Conservation (phyloP, 768 basidiomycete genomes). For the Leccinum barrowsii region DNA sequence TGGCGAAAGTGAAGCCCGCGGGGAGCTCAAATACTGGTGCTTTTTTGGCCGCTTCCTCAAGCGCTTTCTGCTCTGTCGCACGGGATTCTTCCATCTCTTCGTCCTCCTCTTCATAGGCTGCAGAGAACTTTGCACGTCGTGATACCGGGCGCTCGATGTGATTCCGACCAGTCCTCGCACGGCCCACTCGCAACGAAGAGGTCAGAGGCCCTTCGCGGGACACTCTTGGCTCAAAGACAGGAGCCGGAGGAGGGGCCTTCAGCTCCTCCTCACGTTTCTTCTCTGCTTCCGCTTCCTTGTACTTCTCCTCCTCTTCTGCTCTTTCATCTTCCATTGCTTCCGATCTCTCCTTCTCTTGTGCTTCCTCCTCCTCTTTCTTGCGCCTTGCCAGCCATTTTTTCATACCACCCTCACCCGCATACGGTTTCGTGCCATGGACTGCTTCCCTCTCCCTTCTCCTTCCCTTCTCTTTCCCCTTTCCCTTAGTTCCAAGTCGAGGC, state of each 20-base stretch:
- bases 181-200: slow-evolving; percentile 67
- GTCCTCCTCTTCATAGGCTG: slow-evolving; percentile 51
- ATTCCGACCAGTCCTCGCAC: slow-evolving; percentile 51
- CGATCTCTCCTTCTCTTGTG: slow-evolving; percentile 32
- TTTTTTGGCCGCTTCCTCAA: slow-evolving; percentile 55
- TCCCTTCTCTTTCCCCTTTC: slow-evolving; percentile 33
- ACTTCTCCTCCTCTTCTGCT: slow-evolving; percentile 26
- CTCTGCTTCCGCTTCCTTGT: slow-evolving; percentile 18
- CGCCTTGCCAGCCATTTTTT: slow-evolving; percentile 69
- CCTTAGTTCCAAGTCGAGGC: slow-evolving; percentile 44
- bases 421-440: slow-evolving; percentile 65
- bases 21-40: slow-evolving; percentile 59
- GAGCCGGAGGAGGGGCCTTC: slow-evolving; percentile 12
- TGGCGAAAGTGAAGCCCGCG: slow-evolving; percentile 63
- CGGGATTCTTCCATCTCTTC: slow-evolving; percentile 41
- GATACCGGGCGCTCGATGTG: slow-evolving; percentile 57
- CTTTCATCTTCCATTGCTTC: slow-evolving; percentile 35
- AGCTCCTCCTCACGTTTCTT: slow-evolving; percentile 18
- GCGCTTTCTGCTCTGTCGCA: slow-evolving; percentile 40
- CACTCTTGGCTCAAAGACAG: slow-evolving; percentile 19
- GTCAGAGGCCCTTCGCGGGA: slow-evolving; percentile 17
- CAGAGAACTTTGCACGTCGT: slow-evolving; percentile 60
- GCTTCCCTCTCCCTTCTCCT: slow-evolving; percentile 36
- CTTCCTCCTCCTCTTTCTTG: slow-evolving; percentile 54
- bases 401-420: slow-evolving; percentile 75